These are phyloP conservation scores for Sporisorium reilianum DNA, from an alignment of 1,284 basidiomycete species.

Conservation along the genomic window DNA sequence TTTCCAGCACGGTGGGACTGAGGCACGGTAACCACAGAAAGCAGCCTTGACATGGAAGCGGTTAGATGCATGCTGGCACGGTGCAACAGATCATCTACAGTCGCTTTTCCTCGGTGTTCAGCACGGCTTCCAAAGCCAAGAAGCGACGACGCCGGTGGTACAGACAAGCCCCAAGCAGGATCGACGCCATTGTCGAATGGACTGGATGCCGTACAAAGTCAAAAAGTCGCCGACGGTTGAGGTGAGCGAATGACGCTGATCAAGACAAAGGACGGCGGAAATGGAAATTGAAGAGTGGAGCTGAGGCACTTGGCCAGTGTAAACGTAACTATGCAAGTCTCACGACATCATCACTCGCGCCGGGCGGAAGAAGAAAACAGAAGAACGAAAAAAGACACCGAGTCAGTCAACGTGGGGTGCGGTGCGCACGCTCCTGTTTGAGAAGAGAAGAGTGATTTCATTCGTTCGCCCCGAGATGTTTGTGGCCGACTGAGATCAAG, in stretches of 20 bases:
- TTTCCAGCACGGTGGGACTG: no score
- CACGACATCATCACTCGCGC: slow-evolving; percentile 28
- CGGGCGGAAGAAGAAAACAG: slow-evolving; percentile 15
- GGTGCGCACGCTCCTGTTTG: slow-evolving; percentile 1
- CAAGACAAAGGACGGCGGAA: slow-evolving; percentile 8
- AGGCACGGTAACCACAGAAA: no score
- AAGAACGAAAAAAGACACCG: not conserved
- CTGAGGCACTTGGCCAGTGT: slow-evolving; percentile 27
- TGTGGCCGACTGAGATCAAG: slow-evolving; percentile 5
- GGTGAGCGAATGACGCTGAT: not conserved
- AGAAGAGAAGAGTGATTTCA: no score
- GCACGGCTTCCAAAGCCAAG: not conserved
- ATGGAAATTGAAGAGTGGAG: slow-evolving; percentile 20
- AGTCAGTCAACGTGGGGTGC: slow-evolving; percentile 49
- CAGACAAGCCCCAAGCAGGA: not conserved
- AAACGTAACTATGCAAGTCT: not conserved
- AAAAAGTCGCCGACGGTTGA: slow-evolving; percentile 16
- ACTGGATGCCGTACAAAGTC: slow-evolving; percentile 3
- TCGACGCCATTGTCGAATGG: not conserved
- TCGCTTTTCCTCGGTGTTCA: no score
- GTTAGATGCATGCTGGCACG: no score
- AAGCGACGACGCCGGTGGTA: not conserved
- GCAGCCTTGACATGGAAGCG: no score
- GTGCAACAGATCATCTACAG: no score
- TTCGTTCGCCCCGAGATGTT: slow-evolving; percentile 28